These are phyloP conservation scores for Microglena sp. DNA, from an alignment of 139 green algal species.

Conservation along the genomic window DNA sequence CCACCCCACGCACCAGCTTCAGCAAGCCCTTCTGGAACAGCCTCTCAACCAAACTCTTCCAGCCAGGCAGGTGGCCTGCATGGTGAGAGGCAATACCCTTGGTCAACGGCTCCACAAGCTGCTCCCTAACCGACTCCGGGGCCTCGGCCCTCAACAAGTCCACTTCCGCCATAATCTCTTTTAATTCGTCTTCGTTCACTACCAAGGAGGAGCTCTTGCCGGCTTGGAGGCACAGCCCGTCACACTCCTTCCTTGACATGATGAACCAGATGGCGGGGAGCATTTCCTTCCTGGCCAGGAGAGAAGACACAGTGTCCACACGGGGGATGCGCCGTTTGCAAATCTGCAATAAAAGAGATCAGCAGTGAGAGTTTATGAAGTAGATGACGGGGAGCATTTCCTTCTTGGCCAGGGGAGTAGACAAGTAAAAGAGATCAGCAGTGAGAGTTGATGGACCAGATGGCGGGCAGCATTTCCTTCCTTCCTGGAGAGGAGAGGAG, in stretches of 20 bases:
- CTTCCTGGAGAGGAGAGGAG: too few species aligned
- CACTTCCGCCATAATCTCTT: conserved; percentile 45
- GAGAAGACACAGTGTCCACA: too few species aligned
- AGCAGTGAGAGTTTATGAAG: too few species aligned
- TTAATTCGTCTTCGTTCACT: conserved; percentile 33
- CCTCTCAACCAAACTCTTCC: conserved; percentile 84
- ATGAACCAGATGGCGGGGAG: conserved; percentile 92
- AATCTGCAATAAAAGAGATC: too few species aligned
- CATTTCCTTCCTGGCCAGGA: too few species aligned
- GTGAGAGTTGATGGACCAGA: too few species aligned
- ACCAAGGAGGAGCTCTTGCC: conserved; percentile 23
- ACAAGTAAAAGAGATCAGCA: too few species aligned
- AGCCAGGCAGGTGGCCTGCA: conserved; percentile 82
- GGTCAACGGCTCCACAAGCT: conserved; percentile 27
- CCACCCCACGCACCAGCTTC: conserved; percentile 83
- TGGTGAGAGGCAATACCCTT: conserved; percentile 79
- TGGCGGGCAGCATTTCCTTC: too few species aligned
- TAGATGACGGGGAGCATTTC: too few species aligned
- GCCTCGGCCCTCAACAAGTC: conserved; percentile 36
- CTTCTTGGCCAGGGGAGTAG: too few species aligned
- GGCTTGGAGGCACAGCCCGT: conserved; percentile 18
- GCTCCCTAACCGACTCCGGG: conserved; percentile 63
- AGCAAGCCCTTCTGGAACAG: conserved; percentile 73
- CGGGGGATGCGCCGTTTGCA: too few species aligned
- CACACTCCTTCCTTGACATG: conserved; percentile 30